phyloP scores from a whole-genome alignment of 306 rosid genomes.

The Gleditsia sinensis region DNA sequence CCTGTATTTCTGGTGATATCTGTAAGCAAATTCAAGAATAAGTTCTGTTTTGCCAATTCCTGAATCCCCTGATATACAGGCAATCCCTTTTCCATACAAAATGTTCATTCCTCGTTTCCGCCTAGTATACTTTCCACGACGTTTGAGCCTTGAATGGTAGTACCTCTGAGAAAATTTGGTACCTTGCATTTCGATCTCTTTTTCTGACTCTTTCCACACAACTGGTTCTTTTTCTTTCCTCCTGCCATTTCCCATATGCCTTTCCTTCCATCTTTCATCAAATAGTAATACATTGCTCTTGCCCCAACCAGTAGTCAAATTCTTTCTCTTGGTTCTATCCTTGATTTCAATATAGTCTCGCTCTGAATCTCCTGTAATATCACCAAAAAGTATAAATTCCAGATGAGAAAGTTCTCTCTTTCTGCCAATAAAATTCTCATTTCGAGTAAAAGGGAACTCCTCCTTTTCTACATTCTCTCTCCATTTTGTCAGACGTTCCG shows the following conservation, averaged over 20 bases:
- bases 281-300: slow-evolving; percentile 53
- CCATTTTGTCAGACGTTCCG: slow-evolving; percentile 79
- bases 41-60: slow-evolving; percentile 98
- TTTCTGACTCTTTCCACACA: slow-evolving; percentile 92
- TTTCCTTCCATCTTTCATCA: slow-evolving; percentile 66
- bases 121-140: slow-evolving; percentile 60
- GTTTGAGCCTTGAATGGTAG: slow-evolving; percentile 55
- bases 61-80: slow-evolving; percentile 81
- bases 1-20: slow-evolving; percentile 89
- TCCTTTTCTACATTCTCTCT: slow-evolving; percentile 73
- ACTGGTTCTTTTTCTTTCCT: slow-evolving; percentile 79
- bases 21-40: slow-evolving; percentile 91
- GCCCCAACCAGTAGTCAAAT: slow-evolving; percentile 62
- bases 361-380: slow-evolving; percentile 70
- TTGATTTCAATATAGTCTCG: slow-evolving; percentile 80
- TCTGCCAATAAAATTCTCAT: slow-evolving; percentile 79
- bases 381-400: slow-evolving; percentile 85
- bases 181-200: slow-evolving; percentile 86
- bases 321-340: slow-evolving; percentile 71
- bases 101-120: slow-evolving; percentile 65
- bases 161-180: slow-evolving; percentile 57
- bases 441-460: slow-evolving; percentile 78
- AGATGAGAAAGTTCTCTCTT: slow-evolving; percentile 82
- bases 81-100: slow-evolving; percentile 83
- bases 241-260: slow-evolving; percentile 43